Evolutionary conservation across 495 filamentous ascomycete genomes (phyloP).

Genomic region (Aspergillus carlsbadensis): DNA sequence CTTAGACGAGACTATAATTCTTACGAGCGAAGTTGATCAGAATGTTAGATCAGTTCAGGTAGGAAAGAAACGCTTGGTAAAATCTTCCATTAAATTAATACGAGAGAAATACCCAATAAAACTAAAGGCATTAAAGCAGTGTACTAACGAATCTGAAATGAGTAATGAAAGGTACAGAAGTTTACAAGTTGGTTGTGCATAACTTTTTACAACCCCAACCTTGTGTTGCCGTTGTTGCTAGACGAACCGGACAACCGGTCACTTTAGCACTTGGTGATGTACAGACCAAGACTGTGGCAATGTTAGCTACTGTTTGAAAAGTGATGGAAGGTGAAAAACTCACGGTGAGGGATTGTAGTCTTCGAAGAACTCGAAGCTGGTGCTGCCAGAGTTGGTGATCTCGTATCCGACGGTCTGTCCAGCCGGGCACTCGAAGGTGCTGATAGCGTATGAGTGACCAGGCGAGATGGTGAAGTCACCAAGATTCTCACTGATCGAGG

Average conservation of each 20-base stretch:
- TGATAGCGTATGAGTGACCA: slow-evolving; percentile 56
- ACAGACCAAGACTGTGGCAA: slow-evolving; percentile 54
- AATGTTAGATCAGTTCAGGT: too few species aligned
- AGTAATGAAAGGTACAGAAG: neutral
- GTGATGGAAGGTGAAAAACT: slow-evolving; percentile 12
- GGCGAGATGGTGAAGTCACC: slow-evolving; percentile 49
- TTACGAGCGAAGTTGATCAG: too few species aligned
- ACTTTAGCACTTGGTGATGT: slow-evolving; percentile 56
- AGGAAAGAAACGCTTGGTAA: neutral
- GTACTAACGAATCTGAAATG: neutral
- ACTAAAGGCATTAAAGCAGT: neutral
- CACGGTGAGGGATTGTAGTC: slow-evolving; percentile 58
- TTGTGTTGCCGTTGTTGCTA: neutral
- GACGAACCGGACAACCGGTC: slow-evolving; percentile 4
- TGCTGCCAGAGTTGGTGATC: slow-evolving; percentile 51
- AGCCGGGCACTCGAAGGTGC: slow-evolving; percentile 55
- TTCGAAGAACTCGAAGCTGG: slow-evolving; percentile 62
- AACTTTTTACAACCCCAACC: neutral
- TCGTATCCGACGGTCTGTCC: slow-evolving; percentile 50
- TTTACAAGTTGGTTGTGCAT: neutral
- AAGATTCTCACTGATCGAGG: slow-evolving; percentile 44
- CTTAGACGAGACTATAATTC: neutral
- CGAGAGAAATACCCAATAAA: neutral
- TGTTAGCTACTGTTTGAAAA: slow-evolving; percentile 22
- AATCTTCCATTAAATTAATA: neutral